These are phyloP conservation scores for Hypomontagnella submonticulosa DNA, from an alignment of 495 filamentous ascomycete genomes.

Conservation along the genomic window DNA sequence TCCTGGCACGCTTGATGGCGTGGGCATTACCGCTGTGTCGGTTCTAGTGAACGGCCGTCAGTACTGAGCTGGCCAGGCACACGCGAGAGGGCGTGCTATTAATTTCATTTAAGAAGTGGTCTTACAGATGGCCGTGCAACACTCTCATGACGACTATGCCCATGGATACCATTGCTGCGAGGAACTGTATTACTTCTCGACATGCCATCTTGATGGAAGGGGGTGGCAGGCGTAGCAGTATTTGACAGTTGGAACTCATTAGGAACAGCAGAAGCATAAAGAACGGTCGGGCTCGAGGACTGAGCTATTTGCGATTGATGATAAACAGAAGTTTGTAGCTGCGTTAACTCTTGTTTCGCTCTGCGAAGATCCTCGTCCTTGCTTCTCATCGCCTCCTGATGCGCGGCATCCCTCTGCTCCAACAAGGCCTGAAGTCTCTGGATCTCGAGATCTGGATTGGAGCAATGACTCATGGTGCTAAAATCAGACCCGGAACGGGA, in stretches of 20 bases:
- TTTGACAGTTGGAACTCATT: conserved; percentile 47
- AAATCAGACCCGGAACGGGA: conserved; percentile 19
- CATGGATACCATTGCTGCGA: conserved; percentile 44
- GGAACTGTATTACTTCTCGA: conserved; percentile 50
- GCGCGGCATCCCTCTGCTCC: conserved; percentile 34
- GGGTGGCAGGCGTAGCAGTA: conserved; percentile 37
- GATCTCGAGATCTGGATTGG: conserved; percentile 43
- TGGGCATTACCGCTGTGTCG: conserved; percentile 38
- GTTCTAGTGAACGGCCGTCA: conserved; percentile 42
- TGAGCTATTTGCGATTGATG: conserved; percentile 48
- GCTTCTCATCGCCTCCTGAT: conserved; percentile 41
- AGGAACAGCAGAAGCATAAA: conserved; percentile 38
- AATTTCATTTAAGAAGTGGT: conserved; percentile 20
- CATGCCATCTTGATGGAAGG: conserved; percentile 44
- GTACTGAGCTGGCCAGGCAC: conserved; percentile 32
- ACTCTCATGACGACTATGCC: conserved; percentile 42
- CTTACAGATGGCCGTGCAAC: conserved; percentile 44
- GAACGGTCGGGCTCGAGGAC: conserved; percentile 27
- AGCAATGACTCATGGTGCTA: conserved; percentile 42
- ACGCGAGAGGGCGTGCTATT: conserved; percentile 21
- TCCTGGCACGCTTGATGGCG: conserved; percentile 47
- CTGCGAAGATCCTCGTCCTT: conserved; percentile 45
- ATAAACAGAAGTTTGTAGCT: conserved; percentile 48
- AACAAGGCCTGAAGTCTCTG: conserved; percentile 41
- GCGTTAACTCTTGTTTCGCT: conserved; percentile 46